A percentile compares a stretch with the other conserved stretches of the same genome.
These are phyloP conservation scores for Mortierella sp. DNA, from an alignment of 371 early-diverging fungal genomes.

Conservation along the genomic window DNA sequence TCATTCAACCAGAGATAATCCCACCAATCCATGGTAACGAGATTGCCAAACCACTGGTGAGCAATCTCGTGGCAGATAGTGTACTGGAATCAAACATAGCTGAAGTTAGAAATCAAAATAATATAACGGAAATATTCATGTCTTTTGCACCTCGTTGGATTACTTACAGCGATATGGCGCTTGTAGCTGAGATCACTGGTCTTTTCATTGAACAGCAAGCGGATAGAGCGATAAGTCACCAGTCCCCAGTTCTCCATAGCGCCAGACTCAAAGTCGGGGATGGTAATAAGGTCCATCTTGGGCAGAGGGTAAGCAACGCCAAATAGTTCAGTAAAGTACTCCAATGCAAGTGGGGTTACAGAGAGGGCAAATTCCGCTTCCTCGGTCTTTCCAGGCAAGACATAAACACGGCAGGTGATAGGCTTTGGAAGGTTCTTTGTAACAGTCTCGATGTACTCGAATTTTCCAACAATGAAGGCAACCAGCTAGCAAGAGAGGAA, in stretches of 20 bases:
- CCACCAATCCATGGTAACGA: constrained; percentile 95
- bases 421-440: constrained; percentile 72
- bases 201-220: constrained; percentile 81
- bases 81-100: constrained; percentile 55
- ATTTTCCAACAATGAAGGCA: constrained; percentile 89
- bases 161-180: constrained; percentile 76
- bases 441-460: constrained; percentile 85
- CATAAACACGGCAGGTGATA: constrained; percentile 84
- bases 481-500: constrained; percentile 61
- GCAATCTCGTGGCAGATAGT: constrained; percentile 95
- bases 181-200: constrained; percentile 77
- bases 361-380: constrained; percentile 84
- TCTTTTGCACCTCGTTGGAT: background rate
- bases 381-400: constrained; percentile 76
- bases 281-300: constrained; percentile 91
- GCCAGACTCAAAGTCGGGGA: constrained; percentile 91
- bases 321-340: constrained; percentile 88
- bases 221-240: constrained; percentile 87
- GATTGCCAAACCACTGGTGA: constrained; percentile 96
- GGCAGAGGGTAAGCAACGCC: constrained; percentile 89
- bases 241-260: constrained; percentile 96
- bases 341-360: constrained; percentile 77
- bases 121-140: too few relatives aligned
- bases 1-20: constrained; percentile 96
- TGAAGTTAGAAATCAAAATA: background rate